Base-by-base conservation (phyloP, 2,329 filamentous ascomycete genomes). In the Colletotrichum tropicale region DNA sequence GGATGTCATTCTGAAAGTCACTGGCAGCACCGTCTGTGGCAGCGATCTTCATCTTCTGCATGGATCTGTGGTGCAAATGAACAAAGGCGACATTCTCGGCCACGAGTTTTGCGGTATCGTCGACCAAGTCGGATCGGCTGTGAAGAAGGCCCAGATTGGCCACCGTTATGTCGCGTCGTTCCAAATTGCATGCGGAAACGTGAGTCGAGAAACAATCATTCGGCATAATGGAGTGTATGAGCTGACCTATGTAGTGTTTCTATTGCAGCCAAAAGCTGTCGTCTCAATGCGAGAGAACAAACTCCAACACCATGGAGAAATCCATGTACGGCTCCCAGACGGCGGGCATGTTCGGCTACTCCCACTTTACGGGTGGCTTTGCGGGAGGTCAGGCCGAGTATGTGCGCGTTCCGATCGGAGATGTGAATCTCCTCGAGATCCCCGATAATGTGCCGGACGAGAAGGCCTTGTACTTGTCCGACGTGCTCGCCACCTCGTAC, bases 311-410 rank as follows among this genome's bases (percentile, higher is more conserved):
- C 0, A 89, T 92, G 60, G 90, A 90, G 77, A 93, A 94, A 78
- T 91, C 89, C 69, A 93, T 98, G 92, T 98, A 97, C 81, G 95
- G 95, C 15, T 92, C 92, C 3, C 89, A 92, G 66, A 96, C 95
- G 6, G 90, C 94, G 1, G 95, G 92, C 21, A 92, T 94, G 78
- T 94, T 94, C 80, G 93, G 93, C 2, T 94, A 94, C 81, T 92
- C 91, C 4, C 93, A 95, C 81, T 95, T 98, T 81, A 96, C 94
- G 0, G 95, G 95, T 8, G 96, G 96, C 0, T 98, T 96, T 81
- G 95, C 95, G 1, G 95, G 96, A 65, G 95, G 95, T 0, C 96
- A 98, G 84, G 94, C 95, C 6, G 96, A 98, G 85, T 98, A 95
- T 80, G 93, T 96, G 1, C 91, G 95, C 9, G 95, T 98, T 9